Conservation (phyloP, 176 grass and related monocot species). For the Rhynchospora breviuscula region DNA sequence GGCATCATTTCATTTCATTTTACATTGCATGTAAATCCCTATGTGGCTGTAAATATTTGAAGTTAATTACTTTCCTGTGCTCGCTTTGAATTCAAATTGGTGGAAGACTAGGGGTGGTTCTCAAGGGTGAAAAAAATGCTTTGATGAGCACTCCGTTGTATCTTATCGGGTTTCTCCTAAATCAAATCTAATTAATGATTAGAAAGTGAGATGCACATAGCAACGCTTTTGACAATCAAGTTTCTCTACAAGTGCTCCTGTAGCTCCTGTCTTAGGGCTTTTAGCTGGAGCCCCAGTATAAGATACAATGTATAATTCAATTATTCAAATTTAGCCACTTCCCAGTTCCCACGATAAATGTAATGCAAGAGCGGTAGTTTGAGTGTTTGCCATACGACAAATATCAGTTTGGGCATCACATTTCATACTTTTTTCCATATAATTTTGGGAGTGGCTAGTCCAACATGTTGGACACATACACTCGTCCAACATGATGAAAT, state of each 20-base stretch:
- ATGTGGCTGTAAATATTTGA: conserved; percentile 15
- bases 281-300: background rate
- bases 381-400: too few relatives aligned
- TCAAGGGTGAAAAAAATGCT: background rate
- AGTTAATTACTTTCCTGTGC: conserved; percentile 5
- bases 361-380: too few relatives aligned
- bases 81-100: background rate
- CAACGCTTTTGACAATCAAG: background rate
- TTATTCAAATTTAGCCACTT: too few relatives aligned
- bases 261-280: background rate
- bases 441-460: too few relatives aligned
- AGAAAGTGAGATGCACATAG: background rate
- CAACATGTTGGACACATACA: too few relatives aligned
- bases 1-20: background rate
- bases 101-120: background rate
- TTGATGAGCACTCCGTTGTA: background rate
- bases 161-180: background rate
- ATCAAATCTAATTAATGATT: background rate
- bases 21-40: conserved; percentile 15
- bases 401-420: too few relatives aligned
- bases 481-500: too few relatives aligned
- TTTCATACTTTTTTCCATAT: too few relatives aligned
- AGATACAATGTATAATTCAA: too few relatives aligned
- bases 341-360: too few relatives aligned
- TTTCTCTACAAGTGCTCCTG: background rate